phyloP scores from a whole-genome alignment of 2,329 filamentous ascomycete species.

The Fusarium euwallaceae region DNA sequence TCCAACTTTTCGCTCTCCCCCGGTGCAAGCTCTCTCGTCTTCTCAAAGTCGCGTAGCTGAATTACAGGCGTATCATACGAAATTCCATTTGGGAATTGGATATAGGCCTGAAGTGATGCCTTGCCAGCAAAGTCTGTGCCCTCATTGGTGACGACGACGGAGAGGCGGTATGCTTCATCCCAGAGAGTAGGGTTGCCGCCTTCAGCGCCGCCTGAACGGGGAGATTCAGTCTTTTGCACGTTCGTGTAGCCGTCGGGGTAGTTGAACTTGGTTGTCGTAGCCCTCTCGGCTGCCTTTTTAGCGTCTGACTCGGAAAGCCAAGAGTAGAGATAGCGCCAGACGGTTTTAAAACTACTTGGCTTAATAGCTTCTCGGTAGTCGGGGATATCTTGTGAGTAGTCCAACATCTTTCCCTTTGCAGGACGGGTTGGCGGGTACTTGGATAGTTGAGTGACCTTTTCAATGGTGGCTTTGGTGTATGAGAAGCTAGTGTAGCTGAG shows the following conservation, averaged over 20 bases:
- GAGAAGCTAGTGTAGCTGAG: slow-evolving; percentile 84
- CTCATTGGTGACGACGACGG: slow-evolving; percentile 65
- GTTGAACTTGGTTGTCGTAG: slow-evolving; percentile 60
- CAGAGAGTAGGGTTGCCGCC: slow-evolving; percentile 78
- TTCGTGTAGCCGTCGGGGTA: slow-evolving; percentile 77
- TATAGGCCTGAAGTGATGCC: slow-evolving; percentile 61
- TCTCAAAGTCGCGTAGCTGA: slow-evolving; percentile 81
- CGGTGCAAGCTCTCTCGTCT: slow-evolving; percentile 67
- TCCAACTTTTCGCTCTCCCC: slow-evolving; percentile 67
- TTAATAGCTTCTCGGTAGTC: slow-evolving; percentile 67
- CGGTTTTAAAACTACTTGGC: slow-evolving; percentile 68
- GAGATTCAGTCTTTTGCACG: slow-evolving; percentile 52
- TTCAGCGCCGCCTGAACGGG: slow-evolving; percentile 76
- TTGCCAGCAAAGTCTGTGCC: slow-evolving; percentile 60
- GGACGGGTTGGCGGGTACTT: slow-evolving; percentile 52
- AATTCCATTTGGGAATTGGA: slow-evolving; percentile 56
- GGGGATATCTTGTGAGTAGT: slow-evolving; percentile 65
- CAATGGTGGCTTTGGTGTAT: slow-evolving; percentile 65
- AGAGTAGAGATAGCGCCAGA: slow-evolving; percentile 78
- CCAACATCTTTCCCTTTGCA: slow-evolving; percentile 56
- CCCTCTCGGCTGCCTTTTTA: slow-evolving; percentile 55
- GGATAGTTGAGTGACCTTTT: slow-evolving; percentile 59
- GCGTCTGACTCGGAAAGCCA: slow-evolving; percentile 65
- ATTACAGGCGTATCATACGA: slow-evolving; percentile 73
- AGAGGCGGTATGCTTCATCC: slow-evolving; percentile 60